phyloP scores from a whole-genome alignment of 306 rosid species.

The Inga laurina region DNA sequence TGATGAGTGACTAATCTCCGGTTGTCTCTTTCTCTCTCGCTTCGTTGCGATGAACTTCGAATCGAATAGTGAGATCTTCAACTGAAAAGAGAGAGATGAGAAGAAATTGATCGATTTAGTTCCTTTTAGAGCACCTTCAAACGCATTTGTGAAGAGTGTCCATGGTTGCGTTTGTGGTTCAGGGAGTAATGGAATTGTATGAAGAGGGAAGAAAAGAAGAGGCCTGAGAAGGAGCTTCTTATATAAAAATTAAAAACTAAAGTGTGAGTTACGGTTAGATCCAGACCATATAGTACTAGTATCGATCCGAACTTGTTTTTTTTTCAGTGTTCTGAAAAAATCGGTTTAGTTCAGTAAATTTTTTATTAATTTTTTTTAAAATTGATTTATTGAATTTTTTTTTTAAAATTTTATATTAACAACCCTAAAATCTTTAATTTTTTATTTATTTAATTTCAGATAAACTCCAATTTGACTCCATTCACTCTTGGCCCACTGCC shows the following conservation, averaged over 20 bases:
- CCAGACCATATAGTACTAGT: neutral
- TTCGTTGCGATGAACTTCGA: neutral
- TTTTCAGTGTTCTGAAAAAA: too few species aligned
- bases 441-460: too few species aligned
- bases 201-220: neutral
- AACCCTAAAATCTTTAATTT: too few species aligned
- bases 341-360: too few species aligned
- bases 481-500: too few species aligned
- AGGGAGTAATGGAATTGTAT: neutral
- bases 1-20: neutral
- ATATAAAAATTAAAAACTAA: neutral
- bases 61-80: neutral
- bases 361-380: too few species aligned
- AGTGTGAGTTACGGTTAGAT: slow-evolving; percentile 58
- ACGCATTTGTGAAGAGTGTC: neutral
- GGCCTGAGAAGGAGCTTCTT: neutral
- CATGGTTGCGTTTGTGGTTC: neutral
- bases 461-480: too few species aligned
- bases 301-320: slow-evolving; percentile 48
- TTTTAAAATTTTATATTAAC: too few species aligned
- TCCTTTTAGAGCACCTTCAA: neutral
- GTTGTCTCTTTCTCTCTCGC: neutral
- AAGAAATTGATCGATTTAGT: neutral
- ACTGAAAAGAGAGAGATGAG: neutral
- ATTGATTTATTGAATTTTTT: too few species aligned